Percentiles rank a stretch among this genome's conserved stretches.
Conservation (phyloP, 495 filamentous ascomycete species). For the Durotheca rogersii region DNA sequence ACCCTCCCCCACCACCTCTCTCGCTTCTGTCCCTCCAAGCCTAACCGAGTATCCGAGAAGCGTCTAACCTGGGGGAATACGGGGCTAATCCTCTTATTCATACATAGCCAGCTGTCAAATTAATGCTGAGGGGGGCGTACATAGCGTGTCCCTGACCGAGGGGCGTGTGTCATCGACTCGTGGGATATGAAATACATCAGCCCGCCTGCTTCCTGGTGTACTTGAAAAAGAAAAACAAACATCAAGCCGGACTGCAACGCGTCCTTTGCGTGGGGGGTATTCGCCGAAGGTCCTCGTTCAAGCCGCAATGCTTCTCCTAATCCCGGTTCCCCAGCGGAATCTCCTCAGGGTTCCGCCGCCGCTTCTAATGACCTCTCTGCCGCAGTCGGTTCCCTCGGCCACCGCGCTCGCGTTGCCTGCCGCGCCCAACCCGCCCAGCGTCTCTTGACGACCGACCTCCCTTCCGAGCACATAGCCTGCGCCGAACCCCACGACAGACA, state of each 20-base stretch:
- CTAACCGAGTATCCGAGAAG: too few species aligned
- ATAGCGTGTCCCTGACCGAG: too few species aligned
- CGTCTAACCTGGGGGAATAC: too few species aligned
- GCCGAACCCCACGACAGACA: conserved; percentile 88
- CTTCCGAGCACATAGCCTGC: conserved; percentile 88
- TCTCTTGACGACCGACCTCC: conserved; percentile 73
- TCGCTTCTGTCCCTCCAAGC: conserved; percentile 1
- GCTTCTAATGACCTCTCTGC: conserved; percentile 44
- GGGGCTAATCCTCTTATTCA: conserved; percentile 1
- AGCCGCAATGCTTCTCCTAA: conserved; percentile 45
- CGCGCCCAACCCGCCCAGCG: conserved; percentile 35
- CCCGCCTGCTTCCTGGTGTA: conserved; percentile 4
- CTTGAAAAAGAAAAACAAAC: conserved; percentile 15
- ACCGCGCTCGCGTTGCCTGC: conserved; percentile 43
- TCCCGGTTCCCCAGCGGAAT: conserved; percentile 48
- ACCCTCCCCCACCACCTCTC: too few species aligned
- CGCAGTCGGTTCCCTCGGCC: conserved; percentile 38
- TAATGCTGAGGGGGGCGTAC: too few species aligned
- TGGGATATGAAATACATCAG: conserved; percentile 19
- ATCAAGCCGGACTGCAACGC: conserved; percentile 1
- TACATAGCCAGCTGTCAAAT: conserved; percentile 6
- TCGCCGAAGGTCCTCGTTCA: conserved; percentile 19
- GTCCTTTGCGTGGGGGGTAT: too few species aligned
- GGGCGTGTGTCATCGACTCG: conserved; percentile 25
- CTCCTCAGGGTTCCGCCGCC: conserved; percentile 44